Conservation (phyloP, 768 basidiomycete genomes). For the Leccinellum luteum region DNA sequence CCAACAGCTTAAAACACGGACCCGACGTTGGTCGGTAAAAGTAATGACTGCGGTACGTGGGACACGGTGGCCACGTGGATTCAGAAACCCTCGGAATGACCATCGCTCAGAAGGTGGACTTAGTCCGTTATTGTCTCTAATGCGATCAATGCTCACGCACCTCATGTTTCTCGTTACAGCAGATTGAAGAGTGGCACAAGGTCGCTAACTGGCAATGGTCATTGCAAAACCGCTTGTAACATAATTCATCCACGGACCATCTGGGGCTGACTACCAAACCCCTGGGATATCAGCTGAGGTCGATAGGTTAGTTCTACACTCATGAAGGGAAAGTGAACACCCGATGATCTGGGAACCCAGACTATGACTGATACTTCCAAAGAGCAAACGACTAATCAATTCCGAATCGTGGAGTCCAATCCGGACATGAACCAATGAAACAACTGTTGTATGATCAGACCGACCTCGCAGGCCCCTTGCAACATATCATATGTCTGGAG, state of each 20-base stretch:
- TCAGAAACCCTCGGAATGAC: background rate
- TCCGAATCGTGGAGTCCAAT: background rate
- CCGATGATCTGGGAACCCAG: background rate
- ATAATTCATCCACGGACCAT: background rate
- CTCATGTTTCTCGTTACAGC: background rate
- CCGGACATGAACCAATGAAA: no score
- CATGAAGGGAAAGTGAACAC: background rate
- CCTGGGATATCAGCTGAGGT: background rate
- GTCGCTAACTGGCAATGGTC: background rate
- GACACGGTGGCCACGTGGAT: background rate
- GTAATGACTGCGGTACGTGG: background rate
- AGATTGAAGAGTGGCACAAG: conserved; percentile 20
- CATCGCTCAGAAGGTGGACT: background rate
- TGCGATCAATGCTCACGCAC: background rate
- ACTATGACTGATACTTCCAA: background rate
- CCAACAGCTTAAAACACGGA: conserved; percentile 51
- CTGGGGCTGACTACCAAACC: background rate
- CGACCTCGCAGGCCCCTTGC: no score
- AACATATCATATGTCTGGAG: background rate
- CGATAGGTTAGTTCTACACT: background rate
- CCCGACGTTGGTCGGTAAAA: conserved; percentile 9
- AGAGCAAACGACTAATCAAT: background rate
- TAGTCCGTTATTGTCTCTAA: background rate
- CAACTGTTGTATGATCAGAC: no score
- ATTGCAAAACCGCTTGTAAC: background rate